Evolutionary conservation across 257 asterid genomes (phyloP), one percentile per base, ranked within the genome.

Genomic region (Leptodermis oblonga): DNA sequence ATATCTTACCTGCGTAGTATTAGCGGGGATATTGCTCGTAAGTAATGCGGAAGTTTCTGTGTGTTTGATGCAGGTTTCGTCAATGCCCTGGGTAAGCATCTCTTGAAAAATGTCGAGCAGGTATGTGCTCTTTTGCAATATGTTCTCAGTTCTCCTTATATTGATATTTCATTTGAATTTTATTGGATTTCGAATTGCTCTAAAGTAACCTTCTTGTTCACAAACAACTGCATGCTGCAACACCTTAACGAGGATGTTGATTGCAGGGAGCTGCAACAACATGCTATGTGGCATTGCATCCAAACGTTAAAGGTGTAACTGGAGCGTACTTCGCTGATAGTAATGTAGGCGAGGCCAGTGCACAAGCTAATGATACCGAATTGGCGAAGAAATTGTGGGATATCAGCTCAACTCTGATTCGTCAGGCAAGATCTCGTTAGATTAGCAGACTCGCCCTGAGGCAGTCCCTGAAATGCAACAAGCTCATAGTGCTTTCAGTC

Each of bases 61-160:
- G 18, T 11, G 70, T n/a, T 67, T 79, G 13, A 49, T 80, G 65
- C 87, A 89, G 95, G 84, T 52, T 12, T 76, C 41, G 69, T 82
- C 26, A 75, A 67, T 33, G 77, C 81, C 81, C 64, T 92, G 9
- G 92, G 81, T n/a, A 92, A 85, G 77, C 84, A 82, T 65, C 28
- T 86, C 72, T 45, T 87, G 53, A 92, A 92, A 81, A 82, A 31
- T 56, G 79, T 87, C 72, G 90, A 83, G 69, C 96, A 92, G 95
- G 95, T 86, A 26, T 4, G 11, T 31, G n/a, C 49, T 7, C 22
- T 26, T 17, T 30, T 12, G 20, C 62, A 55, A 7, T 22, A 9
- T 55, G 45, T 18, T 45, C 5, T 46, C n/a, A n/a, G 20, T 11
- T 31, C 11, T 5, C 65, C n/a, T 18, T 22, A 20, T 36, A 3